These are phyloP conservation scores for Pyricularia pennisetigena DNA, from an alignment of 2,329 filamentous ascomycete genomes.

Conservation along the genomic window DNA sequence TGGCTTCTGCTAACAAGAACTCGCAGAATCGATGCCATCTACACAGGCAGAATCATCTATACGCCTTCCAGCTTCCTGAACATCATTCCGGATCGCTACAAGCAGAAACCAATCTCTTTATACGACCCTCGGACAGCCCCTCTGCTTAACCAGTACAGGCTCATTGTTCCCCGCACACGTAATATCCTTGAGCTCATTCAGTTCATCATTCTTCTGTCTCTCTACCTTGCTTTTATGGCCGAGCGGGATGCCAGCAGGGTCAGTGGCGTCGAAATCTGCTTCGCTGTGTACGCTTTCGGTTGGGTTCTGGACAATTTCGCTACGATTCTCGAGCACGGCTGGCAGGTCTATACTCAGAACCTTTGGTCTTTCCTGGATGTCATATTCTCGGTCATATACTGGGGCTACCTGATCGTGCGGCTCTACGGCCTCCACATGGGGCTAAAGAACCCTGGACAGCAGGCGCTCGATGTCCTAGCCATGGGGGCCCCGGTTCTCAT, in stretches of 20 bases:
- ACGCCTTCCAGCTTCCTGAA: conserved; percentile 62
- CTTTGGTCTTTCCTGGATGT: conserved; percentile 67
- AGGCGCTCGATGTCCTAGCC: conserved; percentile 55
- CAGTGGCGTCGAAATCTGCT: conserved; percentile 45
- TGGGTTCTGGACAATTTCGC: conserved; percentile 60
- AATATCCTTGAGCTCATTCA: conserved; percentile 57
- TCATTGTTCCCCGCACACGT: conserved; percentile 59
- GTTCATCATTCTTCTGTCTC: conserved; percentile 50
- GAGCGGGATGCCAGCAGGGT: conserved; percentile 36
- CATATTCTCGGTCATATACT: conserved; percentile 55
- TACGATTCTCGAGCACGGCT: conserved; percentile 54
- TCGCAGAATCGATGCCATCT: conserved; percentile 52
- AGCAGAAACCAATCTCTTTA: conserved; percentile 57
- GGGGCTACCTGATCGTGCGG: conserved; percentile 49
- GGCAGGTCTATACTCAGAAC: conserved; percentile 64
- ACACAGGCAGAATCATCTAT: conserved; percentile 58
- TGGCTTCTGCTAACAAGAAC: not conserved
- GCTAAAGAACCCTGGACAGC: conserved; percentile 29
- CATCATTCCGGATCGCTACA: conserved; percentile 65
- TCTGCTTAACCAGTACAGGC: conserved; percentile 59
- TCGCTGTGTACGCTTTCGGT: conserved; percentile 54
- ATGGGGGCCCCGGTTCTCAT: conserved; percentile 60
- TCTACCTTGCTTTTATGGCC: conserved; percentile 57
- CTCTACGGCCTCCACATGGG: conserved; percentile 41
- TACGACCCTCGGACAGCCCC: conserved; percentile 59